Evolutionary conservation across 2,329 filamentous ascomycete genomes (phyloP).

Genomic region (Phyllosticta citriasiana): DNA sequence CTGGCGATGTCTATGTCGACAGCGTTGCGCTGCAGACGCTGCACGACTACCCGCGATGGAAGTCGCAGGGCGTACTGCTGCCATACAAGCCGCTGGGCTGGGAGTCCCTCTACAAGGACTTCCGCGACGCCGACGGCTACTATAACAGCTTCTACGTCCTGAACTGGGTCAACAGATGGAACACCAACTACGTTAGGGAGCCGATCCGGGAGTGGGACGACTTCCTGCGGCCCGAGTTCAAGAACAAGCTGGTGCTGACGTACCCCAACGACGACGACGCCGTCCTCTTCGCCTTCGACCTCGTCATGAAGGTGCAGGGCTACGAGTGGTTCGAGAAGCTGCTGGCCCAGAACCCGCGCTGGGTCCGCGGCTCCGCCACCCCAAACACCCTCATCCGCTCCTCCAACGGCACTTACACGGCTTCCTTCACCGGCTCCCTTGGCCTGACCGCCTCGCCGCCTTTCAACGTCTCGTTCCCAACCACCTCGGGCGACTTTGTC

Average conservation of each 20-base stretch:
- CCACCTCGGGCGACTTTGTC: slow-evolving; percentile 31
- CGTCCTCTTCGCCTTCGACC: slow-evolving; percentile 38
- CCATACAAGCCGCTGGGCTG: slow-evolving; percentile 42
- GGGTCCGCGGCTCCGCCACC: slow-evolving; percentile 44
- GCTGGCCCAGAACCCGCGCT: slow-evolving; percentile 39
- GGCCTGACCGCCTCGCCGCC: slow-evolving; percentile 1
- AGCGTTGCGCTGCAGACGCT: slow-evolving; percentile 41
- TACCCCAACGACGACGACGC: slow-evolving; percentile 52
- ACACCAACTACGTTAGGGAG: slow-evolving; percentile 25
- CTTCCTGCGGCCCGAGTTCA: slow-evolving; percentile 40
- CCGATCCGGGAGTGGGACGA: slow-evolving; percentile 34
- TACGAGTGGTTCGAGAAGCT: slow-evolving; percentile 39
- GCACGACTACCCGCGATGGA: slow-evolving; percentile 45
- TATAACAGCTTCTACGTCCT: slow-evolving; percentile 35
- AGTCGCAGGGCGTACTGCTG: slow-evolving; percentile 36
- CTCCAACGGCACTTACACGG: slow-evolving; percentile 16
- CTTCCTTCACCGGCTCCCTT: slow-evolving; percentile 14
- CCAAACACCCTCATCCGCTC: slow-evolving; percentile 27
- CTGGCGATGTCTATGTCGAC: slow-evolving; percentile 29
- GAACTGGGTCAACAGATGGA: slow-evolving; percentile 27
- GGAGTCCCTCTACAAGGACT: slow-evolving; percentile 31
- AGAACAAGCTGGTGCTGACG: slow-evolving; percentile 44
- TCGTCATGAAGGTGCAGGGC: slow-evolving; percentile 30
- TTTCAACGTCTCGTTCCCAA: slow-evolving; percentile 19
- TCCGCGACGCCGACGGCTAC: slow-evolving; percentile 34